Percentiles rank a stretch among this genome's conserved stretches.
Conservation (phyloP, 108 stramenopile genomes). For the Skeletonema tropicum region DNA sequence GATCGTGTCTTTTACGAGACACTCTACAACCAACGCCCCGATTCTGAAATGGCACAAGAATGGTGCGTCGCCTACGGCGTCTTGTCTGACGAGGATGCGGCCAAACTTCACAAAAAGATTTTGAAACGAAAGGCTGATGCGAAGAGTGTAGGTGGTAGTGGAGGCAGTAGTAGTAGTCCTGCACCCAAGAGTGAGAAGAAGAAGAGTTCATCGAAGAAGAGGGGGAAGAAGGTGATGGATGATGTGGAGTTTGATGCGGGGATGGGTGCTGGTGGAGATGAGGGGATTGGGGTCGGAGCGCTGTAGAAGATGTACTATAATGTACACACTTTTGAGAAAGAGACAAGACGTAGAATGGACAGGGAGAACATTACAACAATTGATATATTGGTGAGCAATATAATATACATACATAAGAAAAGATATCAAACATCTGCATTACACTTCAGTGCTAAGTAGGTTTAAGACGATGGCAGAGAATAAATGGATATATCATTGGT, state of each 20-base stretch:
- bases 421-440: background rate
- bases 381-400: background rate
- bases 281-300: constrained; percentile 63
- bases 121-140: constrained; percentile 63
- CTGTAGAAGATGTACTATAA: constrained; percentile 37
- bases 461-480: constrained; percentile 39
- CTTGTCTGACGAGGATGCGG: constrained; percentile 68
- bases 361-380: background rate
- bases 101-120: constrained; percentile 54
- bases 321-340: too few relatives aligned
- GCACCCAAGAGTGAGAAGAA: constrained; percentile 10
- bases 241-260: constrained; percentile 67
- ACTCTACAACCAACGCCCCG: constrained; percentile 72
- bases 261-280: constrained; percentile 64
- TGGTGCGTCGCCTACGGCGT: constrained; percentile 90
- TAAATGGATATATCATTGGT: constrained; percentile 73
- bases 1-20: constrained; percentile 87
- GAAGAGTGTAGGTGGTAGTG: constrained; percentile 28
- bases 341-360: too few relatives aligned
- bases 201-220: constrained; percentile 48
- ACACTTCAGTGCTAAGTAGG: background rate
- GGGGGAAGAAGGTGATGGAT: constrained; percentile 60
- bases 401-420: background rate
- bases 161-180: constrained; percentile 5
- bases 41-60: constrained; percentile 88